Conservation (phyloP, 495 filamentous ascomycete genomes). For the Aspergillus funiculosus region DNA sequence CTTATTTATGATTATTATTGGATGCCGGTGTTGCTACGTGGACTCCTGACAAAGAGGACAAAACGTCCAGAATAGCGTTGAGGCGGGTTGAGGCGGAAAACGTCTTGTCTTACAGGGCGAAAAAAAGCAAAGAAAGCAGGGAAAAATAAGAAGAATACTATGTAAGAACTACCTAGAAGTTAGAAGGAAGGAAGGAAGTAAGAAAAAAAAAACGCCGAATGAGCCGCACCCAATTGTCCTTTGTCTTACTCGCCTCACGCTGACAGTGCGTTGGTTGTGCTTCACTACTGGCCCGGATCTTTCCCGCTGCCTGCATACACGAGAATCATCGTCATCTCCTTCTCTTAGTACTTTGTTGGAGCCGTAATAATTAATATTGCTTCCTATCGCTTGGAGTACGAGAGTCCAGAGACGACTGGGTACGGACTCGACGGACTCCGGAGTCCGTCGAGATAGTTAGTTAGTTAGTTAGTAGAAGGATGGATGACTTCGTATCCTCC, state of each 20-base stretch:
- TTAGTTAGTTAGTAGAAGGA: not conserved
- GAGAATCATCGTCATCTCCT: slow-evolving; percentile 2
- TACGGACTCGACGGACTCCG: no score
- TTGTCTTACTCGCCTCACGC: slow-evolving; percentile 13
- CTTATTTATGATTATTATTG: no score
- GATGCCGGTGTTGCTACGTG: no score
- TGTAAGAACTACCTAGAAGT: no score
- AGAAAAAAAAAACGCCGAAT: slow-evolving; percentile 10
- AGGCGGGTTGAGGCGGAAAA: slow-evolving; percentile 9
- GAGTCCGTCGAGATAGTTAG: not conserved
- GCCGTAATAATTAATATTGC: not conserved
- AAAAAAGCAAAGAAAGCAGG: slow-evolving; percentile 2
- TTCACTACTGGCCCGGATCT: slow-evolving; percentile 14
- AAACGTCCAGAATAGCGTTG: not conserved
- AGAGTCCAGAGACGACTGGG: no score
- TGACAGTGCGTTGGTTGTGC: slow-evolving; percentile 15
- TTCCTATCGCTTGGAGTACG: no score
- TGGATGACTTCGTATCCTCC: not conserved
- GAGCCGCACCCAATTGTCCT: slow-evolving; percentile 25
- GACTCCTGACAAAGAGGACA: no score
- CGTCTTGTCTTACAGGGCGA: not conserved
- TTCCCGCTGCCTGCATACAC: slow-evolving; percentile 17
- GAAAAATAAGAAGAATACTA: slow-evolving; percentile 4
- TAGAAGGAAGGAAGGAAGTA: slow-evolving; percentile 1
- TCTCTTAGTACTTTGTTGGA: not conserved